Evolutionary conservation across 345 rosid species (phyloP), one percentile per base, ranked within the genome.

Genomic region (Camelina sativa): DNA sequence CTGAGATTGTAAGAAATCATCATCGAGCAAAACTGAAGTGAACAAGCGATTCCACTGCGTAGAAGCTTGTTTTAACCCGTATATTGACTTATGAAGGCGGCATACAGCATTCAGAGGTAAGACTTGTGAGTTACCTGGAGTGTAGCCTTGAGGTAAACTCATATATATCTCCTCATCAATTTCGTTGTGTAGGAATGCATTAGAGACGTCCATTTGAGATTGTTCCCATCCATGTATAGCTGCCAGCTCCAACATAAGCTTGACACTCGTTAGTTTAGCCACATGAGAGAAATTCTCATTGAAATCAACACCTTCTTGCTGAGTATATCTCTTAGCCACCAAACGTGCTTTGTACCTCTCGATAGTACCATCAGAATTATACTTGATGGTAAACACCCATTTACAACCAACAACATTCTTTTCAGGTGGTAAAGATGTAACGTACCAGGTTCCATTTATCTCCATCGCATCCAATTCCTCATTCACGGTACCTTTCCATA

Each of bases 401-500:
- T 54, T 54, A 0, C 59, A 54, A 0, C 34, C 35, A 6, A 54
- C 59, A 1, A 25, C 17, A 54, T 54, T 54, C 0, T 54, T 25
- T 0, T 35, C 16, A 0, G 5, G 35, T 0, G 59, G 17, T 1
- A 23, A 23, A 2, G 35, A 54, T 0, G 4, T 0, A 2, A 54
- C 1, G 7, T 12, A 8, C 61, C 20, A 56, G 1, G 40, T 56
- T 3, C 1, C 3, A 2, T 30, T 56, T 0, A 6, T 11, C 0
- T 30, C 20, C 61, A 56, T 56, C 30, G 20, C 61, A 0, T 8
- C 0, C 3, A 55, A 2, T 8, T 55, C 60, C 2, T 25, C 35
- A 2, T 0, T 1, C 0, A 28, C 0, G 0, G 38, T 19, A 3
- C 17, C 5, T 2, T 1, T 25, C 60, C 60, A 55, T 55, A 11